Evolutionary conservation across 2,329 filamentous ascomycete species (phyloP).

Genomic region (Xylariomycetidae sp.): DNA sequence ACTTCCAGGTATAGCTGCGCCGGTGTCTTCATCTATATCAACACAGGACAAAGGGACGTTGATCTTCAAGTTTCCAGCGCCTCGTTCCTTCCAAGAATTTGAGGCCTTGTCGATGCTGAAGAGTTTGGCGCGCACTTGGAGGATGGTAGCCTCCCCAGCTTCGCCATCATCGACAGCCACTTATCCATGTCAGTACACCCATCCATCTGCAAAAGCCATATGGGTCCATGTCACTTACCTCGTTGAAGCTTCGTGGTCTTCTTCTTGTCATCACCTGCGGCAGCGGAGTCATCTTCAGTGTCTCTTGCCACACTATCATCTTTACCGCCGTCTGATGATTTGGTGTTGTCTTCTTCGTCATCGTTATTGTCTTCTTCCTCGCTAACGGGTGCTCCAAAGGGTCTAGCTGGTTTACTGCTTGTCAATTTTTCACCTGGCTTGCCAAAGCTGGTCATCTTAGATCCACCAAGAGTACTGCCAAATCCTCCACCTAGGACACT

Average conservation of each 20-base stretch:
- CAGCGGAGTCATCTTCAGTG: slow-evolving; percentile 6
- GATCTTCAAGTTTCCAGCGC: slow-evolving; percentile 77
- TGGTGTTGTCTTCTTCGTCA: slow-evolving; percentile 33
- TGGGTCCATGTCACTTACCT: slow-evolving; percentile 56
- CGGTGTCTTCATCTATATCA: slow-evolving; percentile 47
- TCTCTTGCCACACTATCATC: slow-evolving; percentile 42
- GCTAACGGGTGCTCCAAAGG: slow-evolving; percentile 73
- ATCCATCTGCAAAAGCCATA: no score
- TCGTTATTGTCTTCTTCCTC: slow-evolving; percentile 39
- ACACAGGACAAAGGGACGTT: slow-evolving; percentile 63
- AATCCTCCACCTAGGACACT: slow-evolving; percentile 47
- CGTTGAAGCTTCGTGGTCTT: slow-evolving; percentile 65
- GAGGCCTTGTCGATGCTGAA: slow-evolving; percentile 69
- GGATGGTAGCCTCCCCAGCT: slow-evolving; percentile 70
- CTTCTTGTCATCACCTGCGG: slow-evolving; percentile 48
- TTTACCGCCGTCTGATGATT: slow-evolving; percentile 33
- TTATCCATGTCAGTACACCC: no score
- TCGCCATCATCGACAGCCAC: slow-evolving; percentile 79
- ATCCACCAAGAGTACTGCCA: slow-evolving; percentile 31
- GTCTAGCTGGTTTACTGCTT: slow-evolving; percentile 59
- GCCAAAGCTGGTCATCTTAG: slow-evolving; percentile 65
- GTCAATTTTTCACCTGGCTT: slow-evolving; percentile 51
- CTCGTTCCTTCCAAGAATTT: slow-evolving; percentile 84
- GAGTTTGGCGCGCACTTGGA: slow-evolving; percentile 76
- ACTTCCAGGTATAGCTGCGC: slow-evolving; percentile 42